Percentiles rank a stretch among this genome's conserved stretches.
Evolutionary conservation across 306 rosid genomes (phyloP).

Genomic region (Trifolium pratense): DNA sequence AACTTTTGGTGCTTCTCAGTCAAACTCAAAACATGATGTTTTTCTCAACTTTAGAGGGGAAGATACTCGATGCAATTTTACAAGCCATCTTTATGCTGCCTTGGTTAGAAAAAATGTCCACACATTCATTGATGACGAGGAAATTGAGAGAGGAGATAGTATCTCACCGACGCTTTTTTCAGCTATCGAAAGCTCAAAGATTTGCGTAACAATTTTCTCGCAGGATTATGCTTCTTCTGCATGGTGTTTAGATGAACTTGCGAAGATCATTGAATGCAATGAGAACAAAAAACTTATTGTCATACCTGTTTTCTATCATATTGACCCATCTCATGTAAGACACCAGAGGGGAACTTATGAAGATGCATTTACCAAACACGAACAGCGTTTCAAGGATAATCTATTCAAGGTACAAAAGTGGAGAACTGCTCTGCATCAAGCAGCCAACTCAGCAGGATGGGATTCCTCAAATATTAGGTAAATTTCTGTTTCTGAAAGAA

Average conservation of each 20-base stretch:
- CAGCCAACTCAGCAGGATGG: conserved; percentile 19
- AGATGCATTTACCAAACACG: conserved; percentile 8
- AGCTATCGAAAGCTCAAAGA: too few species aligned
- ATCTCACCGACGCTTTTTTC: too few species aligned
- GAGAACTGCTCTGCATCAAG: conserved; percentile 14
- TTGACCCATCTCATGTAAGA: conserved; percentile 20
- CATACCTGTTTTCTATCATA: conserved; percentile 12
- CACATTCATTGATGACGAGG: conserved; percentile 12
- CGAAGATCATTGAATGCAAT: too few species aligned
- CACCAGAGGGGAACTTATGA: conserved; percentile 15
- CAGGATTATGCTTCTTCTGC: too few species aligned
- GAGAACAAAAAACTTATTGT: not conserved
- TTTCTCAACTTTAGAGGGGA: conserved; percentile 28
- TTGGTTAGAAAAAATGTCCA: not conserved
- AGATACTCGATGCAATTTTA: conserved; percentile 15
- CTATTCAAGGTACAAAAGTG: not conserved
- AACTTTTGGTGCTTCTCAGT: not conserved
- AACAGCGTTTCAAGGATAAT: not conserved
- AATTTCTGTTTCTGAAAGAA: not conserved
- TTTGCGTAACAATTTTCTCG: too few species aligned
- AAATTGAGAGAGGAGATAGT: not conserved
- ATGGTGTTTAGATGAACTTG: not conserved
- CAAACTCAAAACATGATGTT: conserved; percentile 22
- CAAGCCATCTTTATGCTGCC: conserved; percentile 21
- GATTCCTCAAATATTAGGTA: conserved; percentile 1